A percentile compares a stretch with the other conserved stretches of the same genome.
These are phyloP conservation scores for Penicillium hesseltinei DNA, from an alignment of 2,329 filamentous ascomycete genomes.

Conservation along the genomic window DNA sequence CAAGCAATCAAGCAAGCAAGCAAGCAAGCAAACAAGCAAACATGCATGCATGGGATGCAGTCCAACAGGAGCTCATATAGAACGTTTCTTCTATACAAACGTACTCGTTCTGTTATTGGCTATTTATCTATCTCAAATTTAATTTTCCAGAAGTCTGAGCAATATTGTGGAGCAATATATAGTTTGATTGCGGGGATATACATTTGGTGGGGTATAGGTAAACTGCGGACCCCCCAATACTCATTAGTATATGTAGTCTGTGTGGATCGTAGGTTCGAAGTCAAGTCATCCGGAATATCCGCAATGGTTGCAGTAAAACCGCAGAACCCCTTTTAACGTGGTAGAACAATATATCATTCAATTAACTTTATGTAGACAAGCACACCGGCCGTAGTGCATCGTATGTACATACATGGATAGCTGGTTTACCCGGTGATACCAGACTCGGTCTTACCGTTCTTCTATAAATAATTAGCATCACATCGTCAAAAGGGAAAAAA, in stretches of 20 bases:
- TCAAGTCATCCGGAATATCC: background rate
- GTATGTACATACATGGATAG: background rate
- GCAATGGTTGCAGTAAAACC: background rate
- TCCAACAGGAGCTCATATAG: background rate
- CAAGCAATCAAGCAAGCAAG: too few relatives aligned
- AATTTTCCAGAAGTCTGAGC: too few relatives aligned
- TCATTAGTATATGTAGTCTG: background rate
- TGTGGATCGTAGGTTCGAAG: background rate
- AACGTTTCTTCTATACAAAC: too few relatives aligned
- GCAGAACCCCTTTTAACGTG: background rate
- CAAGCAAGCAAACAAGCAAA: too few relatives aligned
- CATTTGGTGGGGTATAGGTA: background rate
- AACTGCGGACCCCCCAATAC: background rate
- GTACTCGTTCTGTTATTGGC: background rate
- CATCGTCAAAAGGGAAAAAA: too few relatives aligned
- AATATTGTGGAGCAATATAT: background rate
- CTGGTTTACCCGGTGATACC: constrained; percentile 12
- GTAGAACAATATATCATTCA: background rate
- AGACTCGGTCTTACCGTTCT: constrained; percentile 18
- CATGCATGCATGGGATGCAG: too few relatives aligned
- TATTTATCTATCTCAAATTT: too few relatives aligned
- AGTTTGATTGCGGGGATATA: background rate
- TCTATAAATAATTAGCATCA: constrained; percentile 8
- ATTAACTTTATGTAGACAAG: background rate
- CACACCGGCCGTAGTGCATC: background rate